Conservation (phyloP, 208 protist species). For the Trypanosoma platydactyli region DNA sequence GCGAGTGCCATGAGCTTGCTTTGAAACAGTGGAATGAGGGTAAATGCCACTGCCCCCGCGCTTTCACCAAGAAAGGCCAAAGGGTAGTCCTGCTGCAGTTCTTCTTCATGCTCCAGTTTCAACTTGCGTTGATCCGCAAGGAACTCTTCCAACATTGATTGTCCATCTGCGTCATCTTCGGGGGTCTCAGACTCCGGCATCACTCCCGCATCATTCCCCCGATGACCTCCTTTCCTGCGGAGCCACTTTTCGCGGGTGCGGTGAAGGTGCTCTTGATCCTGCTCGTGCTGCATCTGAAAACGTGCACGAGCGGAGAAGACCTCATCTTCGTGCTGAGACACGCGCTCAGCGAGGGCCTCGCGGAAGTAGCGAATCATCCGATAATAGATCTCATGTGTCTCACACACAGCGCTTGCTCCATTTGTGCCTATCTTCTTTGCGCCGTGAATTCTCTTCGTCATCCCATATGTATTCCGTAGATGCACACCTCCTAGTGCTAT, state of each 20-base stretch:
- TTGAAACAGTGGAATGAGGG: constrained; percentile 27
- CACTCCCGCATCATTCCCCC: no score
- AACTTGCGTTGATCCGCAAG: constrained; percentile 42
- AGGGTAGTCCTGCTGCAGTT: constrained; percentile 35
- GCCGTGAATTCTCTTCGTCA: no score
- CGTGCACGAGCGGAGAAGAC: constrained; percentile 27
- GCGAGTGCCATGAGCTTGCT: constrained; percentile 21
- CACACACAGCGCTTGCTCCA: background rate
- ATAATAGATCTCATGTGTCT: constrained; percentile 12
- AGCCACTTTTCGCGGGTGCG: constrained; percentile 5
- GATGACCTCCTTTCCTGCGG: background rate
- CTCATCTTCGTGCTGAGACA: constrained; percentile 41
- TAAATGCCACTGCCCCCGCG: constrained; percentile 28
- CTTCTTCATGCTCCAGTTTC: constrained; percentile 34
- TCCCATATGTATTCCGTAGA: no score
- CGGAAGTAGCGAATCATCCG: constrained; percentile 15
- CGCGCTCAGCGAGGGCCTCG: constrained; percentile 6
- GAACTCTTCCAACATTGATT: constrained; percentile 13
- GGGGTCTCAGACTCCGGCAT: no score
- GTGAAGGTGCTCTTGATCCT: constrained; percentile 26
- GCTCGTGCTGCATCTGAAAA: constrained; percentile 28
- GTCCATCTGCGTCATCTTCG: background rate
- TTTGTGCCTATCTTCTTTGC: no score
- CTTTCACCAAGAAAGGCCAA: constrained; percentile 44
- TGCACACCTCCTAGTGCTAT: no score